Conservation (phyloP, 179 eudicot genomes). For the Amaranthus tricolor region DNA sequence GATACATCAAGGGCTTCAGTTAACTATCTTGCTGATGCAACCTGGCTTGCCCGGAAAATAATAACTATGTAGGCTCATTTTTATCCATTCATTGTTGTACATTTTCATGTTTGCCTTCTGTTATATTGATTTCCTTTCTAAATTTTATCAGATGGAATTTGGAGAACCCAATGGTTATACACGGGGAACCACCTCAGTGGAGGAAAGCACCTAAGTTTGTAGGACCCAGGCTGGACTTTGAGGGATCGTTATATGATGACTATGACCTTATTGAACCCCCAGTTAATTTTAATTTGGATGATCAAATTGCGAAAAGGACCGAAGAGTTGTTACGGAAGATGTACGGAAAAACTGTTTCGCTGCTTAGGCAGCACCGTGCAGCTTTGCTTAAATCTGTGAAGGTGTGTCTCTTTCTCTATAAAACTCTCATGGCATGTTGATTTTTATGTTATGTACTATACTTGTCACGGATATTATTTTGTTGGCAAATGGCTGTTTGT, state of each 20-base stretch:
- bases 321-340: constrained; percentile 63
- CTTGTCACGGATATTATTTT: too few species aligned
- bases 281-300: constrained; percentile 70
- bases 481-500: too few species aligned
- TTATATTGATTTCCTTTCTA: constrained; percentile 6
- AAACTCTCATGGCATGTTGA: too few species aligned
- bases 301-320: constrained; percentile 64
- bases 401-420: constrained; percentile 35
- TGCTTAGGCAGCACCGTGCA: constrained; percentile 69
- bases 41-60: constrained; percentile 96
- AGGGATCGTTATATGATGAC: constrained; percentile 71
- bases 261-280: constrained; percentile 65
- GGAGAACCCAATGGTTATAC: constrained; percentile 87
- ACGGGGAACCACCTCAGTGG: constrained; percentile 95
- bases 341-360: constrained; percentile 58
- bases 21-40: constrained; percentile 91
- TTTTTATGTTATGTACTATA: too few species aligned
- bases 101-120: constrained; percentile 8
- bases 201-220: constrained; percentile 58
- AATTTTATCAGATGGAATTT: constrained; percentile 66
- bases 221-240: constrained; percentile 89
- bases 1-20: constrained; percentile 91
- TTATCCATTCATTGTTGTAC: background rate
- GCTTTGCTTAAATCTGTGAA: constrained; percentile 84
- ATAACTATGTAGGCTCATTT: constrained; percentile 61